phyloP scores from a whole-genome alignment of 352 stramenopile genomes.

The Saprolegnia diclina region DNA sequence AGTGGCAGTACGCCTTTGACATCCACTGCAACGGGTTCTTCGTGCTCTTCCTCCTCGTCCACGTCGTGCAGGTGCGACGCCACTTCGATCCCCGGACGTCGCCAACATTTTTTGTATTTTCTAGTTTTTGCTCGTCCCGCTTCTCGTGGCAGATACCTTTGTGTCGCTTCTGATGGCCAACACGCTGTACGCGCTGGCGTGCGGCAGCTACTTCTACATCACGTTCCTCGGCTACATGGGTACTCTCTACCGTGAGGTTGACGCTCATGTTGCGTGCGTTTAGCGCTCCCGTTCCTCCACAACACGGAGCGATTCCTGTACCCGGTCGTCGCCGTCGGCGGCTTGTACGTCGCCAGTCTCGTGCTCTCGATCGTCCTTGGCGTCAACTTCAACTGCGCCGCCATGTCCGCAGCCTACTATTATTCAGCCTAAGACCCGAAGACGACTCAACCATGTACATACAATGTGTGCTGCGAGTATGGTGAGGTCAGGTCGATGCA shows the following conservation, averaged over 20 bases:
- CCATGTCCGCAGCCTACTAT: slow-evolving; percentile 78
- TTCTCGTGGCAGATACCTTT: slow-evolving; percentile 89
- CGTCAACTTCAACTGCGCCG: slow-evolving; percentile 56
- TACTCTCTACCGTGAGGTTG: slow-evolving; percentile 34
- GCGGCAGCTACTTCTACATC: slow-evolving; percentile 97
- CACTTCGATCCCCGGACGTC: slow-evolving; percentile 25
- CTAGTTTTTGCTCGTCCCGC: slow-evolving; percentile 93
- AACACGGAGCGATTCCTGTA: slow-evolving; percentile 87
- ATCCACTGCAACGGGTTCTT: slow-evolving; percentile 99
- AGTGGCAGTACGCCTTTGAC: slow-evolving; percentile 99
- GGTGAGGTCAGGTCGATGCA: too few species aligned
- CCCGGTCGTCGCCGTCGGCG: slow-evolving; percentile 68
- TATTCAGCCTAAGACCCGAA: slow-evolving; percentile 44
- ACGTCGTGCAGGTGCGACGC: slow-evolving; percentile 79
- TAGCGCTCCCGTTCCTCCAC: slow-evolving; percentile 85
- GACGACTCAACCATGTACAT: background rate
- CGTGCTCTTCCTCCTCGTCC: slow-evolving; percentile 93
- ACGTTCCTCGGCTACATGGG: slow-evolving; percentile 96
- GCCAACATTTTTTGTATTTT: slow-evolving; percentile 37
- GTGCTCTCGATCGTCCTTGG: slow-evolving; percentile 68
- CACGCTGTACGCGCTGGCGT: slow-evolving; percentile 89
- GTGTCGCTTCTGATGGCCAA: slow-evolving; percentile 89
- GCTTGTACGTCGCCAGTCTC: slow-evolving; percentile 76
- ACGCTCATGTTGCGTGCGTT: background rate
- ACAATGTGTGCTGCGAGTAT: background rate